phyloP scores from a whole-genome alignment of 208 protist species.

The Novymonas esmeraldas region DNA sequence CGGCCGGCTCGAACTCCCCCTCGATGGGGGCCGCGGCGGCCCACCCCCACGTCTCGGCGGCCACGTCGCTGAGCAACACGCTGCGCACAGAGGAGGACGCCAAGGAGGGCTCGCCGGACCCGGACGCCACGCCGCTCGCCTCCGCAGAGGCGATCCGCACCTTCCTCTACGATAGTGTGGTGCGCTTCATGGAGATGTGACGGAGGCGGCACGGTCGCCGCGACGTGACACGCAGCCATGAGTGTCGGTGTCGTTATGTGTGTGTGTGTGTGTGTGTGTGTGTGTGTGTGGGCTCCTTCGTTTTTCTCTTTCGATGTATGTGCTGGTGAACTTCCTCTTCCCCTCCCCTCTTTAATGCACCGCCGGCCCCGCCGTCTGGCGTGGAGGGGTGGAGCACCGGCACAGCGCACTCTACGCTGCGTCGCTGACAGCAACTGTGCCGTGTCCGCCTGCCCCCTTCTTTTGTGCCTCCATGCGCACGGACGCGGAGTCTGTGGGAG shows the following conservation, averaged over 20 bases:
- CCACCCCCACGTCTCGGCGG: conserved; percentile 13
- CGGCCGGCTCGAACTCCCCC: conserved; percentile 14
- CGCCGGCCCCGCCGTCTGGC: too few relatives aligned
- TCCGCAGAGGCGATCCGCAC: conserved; percentile 45
- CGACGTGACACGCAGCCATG: neutral
- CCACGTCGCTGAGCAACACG: conserved; percentile 33
- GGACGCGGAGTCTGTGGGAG: too few relatives aligned
- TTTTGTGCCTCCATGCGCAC: too few relatives aligned
- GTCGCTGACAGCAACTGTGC: too few relatives aligned
- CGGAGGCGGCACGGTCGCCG: too few relatives aligned
- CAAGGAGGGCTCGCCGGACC: conserved; percentile 35
- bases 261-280: neutral
- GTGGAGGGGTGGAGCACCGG: too few relatives aligned
- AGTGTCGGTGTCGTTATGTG: neutral
- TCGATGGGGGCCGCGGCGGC: conserved; percentile 14
- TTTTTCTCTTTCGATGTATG: neutral
- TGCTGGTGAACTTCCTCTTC: too few relatives aligned
- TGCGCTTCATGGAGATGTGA: conserved; percentile 25
- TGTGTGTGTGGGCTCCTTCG: neutral
- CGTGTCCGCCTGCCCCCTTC: too few relatives aligned
- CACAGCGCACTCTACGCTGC: too few relatives aligned
- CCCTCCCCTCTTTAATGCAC: too few relatives aligned
- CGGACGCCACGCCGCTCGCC: conserved; percentile 36
- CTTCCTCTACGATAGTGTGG: conserved; percentile 53
- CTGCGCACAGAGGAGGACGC: conserved; percentile 20